These are phyloP conservation scores for Lepidium didymum DNA, from an alignment of 345 rosid genomes.

Conservation along the genomic window DNA sequence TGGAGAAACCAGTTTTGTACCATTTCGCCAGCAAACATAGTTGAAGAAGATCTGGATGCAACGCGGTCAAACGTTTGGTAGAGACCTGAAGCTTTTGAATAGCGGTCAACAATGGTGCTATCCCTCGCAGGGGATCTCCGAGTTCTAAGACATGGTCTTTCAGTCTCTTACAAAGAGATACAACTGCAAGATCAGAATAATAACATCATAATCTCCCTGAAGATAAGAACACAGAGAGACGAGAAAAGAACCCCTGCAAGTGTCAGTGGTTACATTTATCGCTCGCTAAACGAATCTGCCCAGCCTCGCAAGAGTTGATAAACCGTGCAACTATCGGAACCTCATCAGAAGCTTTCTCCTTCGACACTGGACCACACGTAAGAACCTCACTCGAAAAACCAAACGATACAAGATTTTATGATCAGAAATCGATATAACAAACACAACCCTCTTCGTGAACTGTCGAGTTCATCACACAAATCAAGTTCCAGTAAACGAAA, in stretches of 20 bases:
- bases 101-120: constrained; percentile 65
- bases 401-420: background rate
- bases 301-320: constrained; percentile 51
- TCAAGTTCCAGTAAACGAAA: background rate
- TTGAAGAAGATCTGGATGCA: constrained; percentile 89
- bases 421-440: background rate
- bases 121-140: constrained; percentile 63
- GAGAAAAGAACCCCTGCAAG: background rate
- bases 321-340: constrained; percentile 47
- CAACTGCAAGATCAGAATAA: constrained; percentile 42
- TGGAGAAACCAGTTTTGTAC: constrained; percentile 70
- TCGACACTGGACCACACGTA: constrained; percentile 35
- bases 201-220: background rate
- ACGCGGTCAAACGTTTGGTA: constrained; percentile 64
- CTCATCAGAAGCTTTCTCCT: constrained; percentile 44
- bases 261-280: constrained; percentile 54
- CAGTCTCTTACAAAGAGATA: constrained; percentile 64
- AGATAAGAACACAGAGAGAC: background rate
- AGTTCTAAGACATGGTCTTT: constrained; percentile 68
- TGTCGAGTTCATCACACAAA: background rate
- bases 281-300: constrained; percentile 67
- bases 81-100: constrained; percentile 67
- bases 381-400: constrained; percentile 44
- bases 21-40: constrained; percentile 70
- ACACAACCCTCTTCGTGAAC: background rate